These are phyloP conservation scores for Sugiyamaella marilandica DNA, from an alignment of 805 yeast genomes.

Conservation along the genomic window DNA sequence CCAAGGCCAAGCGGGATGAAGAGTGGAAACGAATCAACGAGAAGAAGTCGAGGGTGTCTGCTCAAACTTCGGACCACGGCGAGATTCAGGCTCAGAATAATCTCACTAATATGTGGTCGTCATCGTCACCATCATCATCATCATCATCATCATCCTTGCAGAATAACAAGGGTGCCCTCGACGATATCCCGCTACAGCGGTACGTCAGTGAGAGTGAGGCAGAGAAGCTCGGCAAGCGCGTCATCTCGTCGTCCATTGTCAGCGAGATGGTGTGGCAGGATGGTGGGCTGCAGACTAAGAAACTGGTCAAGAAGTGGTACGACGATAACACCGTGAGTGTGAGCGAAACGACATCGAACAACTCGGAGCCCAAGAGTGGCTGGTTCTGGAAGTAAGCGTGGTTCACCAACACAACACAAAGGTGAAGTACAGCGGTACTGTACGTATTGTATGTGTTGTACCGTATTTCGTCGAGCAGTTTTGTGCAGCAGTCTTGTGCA, in stretches of 20 bases:
- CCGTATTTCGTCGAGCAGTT: no score
- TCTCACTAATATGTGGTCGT: background rate
- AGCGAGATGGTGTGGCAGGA: slow-evolving; percentile 28
- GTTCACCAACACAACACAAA: no score
- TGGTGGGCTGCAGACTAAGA: slow-evolving; percentile 29
- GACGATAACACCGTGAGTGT: slow-evolving; percentile 28
- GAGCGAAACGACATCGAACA: slow-evolving; percentile 24
- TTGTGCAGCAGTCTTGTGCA: no score
- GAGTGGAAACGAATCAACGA: slow-evolving; percentile 7
- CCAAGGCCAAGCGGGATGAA: slow-evolving; percentile 9
- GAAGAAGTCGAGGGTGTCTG: background rate
- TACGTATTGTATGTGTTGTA: no score
- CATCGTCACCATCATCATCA: background rate
- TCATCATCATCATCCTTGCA: no score
- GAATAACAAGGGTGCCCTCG: background rate
- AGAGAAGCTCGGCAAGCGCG: slow-evolving; percentile 29
- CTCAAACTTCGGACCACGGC: background rate
- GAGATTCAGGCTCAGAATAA: background rate
- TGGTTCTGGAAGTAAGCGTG: slow-evolving; percentile 30
- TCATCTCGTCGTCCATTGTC: slow-evolving; percentile 22
- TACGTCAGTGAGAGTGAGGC: slow-evolving; percentile 24
- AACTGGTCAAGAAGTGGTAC: slow-evolving; percentile 30
- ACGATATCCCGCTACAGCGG: background rate
- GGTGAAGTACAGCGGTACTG: slow-evolving; percentile 18
- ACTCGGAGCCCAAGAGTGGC: slow-evolving; percentile 19